Conservation (phyloP, 2,329 filamentous ascomycete genomes). For the Cylindrodendrum hubeiense region DNA sequence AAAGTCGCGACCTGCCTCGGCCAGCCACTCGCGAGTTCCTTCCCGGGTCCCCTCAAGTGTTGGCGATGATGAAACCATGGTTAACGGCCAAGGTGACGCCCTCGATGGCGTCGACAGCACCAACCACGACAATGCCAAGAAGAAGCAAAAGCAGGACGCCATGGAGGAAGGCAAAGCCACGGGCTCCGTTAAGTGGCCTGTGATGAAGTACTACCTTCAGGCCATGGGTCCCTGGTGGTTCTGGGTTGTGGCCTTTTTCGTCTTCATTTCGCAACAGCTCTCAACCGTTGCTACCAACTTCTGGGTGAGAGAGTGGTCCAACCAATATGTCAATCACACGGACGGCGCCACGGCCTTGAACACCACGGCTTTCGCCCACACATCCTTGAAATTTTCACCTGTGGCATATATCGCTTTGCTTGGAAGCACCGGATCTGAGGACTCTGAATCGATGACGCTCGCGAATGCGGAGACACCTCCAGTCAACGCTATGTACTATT, state of each 20-base stretch:
- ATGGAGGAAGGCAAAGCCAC: constrained; percentile 83
- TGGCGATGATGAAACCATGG: constrained; percentile 72
- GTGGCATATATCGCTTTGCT: constrained; percentile 55
- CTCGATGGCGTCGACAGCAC: constrained; percentile 60
- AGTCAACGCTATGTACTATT: constrained; percentile 87
- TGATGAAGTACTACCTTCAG: constrained; percentile 85
- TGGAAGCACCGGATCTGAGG: constrained; percentile 44
- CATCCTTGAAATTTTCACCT: too few relatives aligned
- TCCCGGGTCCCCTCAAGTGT: constrained; percentile 84
- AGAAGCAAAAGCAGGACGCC: constrained; percentile 62
- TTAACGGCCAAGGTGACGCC: constrained; percentile 62
- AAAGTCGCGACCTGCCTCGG: constrained; percentile 78
- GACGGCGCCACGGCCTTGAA: too few relatives aligned
- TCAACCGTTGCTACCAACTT: constrained; percentile 89
- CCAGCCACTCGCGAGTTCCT: constrained; percentile 76
- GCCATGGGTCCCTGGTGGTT: constrained; percentile 99
- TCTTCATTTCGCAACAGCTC: constrained; percentile 87
- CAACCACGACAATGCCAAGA: constrained; percentile 58
- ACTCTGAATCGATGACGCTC: too few relatives aligned
- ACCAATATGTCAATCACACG: too few relatives aligned
- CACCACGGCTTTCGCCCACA: too few relatives aligned
- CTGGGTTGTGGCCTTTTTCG: constrained; percentile 81
- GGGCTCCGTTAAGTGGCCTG: constrained; percentile 88
- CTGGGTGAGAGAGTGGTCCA: constrained; percentile 96
- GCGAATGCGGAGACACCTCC: too few relatives aligned